These are phyloP conservation scores for Pseudoturritis turrita DNA, from an alignment of 345 rosid genomes.

Conservation along the genomic window DNA sequence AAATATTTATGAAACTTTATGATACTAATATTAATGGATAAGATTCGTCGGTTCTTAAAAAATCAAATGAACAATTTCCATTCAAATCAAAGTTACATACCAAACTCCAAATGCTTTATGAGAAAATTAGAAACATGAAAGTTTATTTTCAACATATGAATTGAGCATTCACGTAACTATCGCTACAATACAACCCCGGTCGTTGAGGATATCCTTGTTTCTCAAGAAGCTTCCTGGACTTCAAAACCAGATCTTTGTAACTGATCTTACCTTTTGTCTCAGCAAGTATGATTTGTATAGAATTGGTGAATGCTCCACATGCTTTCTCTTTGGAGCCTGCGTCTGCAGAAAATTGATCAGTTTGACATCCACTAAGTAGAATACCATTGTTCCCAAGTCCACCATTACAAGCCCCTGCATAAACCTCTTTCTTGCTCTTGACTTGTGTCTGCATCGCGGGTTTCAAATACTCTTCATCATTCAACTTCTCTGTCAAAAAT, in stretches of 20 bases:
- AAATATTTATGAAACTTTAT: no score
- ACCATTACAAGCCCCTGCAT: constrained; percentile 51
- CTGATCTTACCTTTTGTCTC: constrained; percentile 49
- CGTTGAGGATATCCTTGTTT: constrained; percentile 65
- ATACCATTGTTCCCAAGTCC: constrained; percentile 54
- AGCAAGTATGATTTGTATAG: constrained; percentile 58
- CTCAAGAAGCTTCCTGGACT: constrained; percentile 53
- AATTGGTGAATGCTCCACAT: constrained; percentile 82
- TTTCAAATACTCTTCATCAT: not conserved
- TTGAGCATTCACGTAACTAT: constrained; percentile 31
- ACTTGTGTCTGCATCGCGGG: constrained; percentile 1
- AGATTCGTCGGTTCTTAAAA: no score
- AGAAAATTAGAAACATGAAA: not conserved
- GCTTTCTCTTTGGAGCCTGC: constrained; percentile 65
- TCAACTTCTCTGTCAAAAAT: not conserved
- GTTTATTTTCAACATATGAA: constrained; percentile 25
- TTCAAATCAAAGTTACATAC: not conserved
- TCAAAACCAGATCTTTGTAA: constrained; percentile 49
- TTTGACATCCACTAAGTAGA: constrained; percentile 85
- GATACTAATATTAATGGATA: no score
- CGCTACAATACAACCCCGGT: constrained; percentile 79
- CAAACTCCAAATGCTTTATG: not conserved
- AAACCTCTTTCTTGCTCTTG: constrained; percentile 45
- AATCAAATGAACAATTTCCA: no score
- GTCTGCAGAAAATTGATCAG: constrained; percentile 76